Conservation (phyloP, 257 asterid species). For the Solanum pimpinellifolium region DNA sequence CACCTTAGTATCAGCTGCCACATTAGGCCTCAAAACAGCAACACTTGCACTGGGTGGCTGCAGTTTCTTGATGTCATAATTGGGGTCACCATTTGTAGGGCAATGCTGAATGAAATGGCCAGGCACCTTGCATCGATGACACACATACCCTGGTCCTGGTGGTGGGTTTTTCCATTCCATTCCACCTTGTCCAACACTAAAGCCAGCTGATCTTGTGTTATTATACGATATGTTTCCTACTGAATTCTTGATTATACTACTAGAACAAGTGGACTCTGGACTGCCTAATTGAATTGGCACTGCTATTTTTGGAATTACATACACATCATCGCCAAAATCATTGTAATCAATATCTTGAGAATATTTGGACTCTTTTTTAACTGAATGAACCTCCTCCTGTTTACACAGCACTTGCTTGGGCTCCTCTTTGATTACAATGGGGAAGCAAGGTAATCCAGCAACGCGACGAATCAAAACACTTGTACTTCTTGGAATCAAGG, state of each 20-base stretch:
- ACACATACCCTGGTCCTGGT: conserved; percentile 74
- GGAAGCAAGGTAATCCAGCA: background rate
- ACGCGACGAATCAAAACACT: background rate
- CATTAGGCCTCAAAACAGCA: conserved; percentile 77
- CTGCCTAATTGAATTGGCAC: background rate
- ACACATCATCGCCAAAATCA: background rate
- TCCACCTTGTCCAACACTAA: conserved; percentile 45
- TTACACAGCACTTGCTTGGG: background rate
- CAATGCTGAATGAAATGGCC: conserved; percentile 98
- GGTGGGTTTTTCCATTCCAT: conserved; percentile 85
- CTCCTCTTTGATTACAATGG: background rate
- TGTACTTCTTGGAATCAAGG: background rate
- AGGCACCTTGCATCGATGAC: conserved; percentile 93
- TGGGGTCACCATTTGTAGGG: conserved; percentile 94
- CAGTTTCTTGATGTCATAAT: conserved; percentile 71
- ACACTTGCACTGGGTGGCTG: conserved; percentile 82
- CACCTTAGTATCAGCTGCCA: conserved; percentile 79
- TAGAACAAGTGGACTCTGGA: background rate
- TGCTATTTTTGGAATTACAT: background rate
- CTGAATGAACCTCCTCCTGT: background rate
- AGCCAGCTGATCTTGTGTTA: conserved; percentile 13
- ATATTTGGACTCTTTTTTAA: background rate
- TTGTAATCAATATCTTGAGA: background rate
- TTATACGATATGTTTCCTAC: background rate
- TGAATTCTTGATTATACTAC: background rate